Evolutionary conservation across 768 basidiomycete species (phyloP), one percentile per base, ranked within the genome.

Genomic region (Calocera viscosa): DNA sequence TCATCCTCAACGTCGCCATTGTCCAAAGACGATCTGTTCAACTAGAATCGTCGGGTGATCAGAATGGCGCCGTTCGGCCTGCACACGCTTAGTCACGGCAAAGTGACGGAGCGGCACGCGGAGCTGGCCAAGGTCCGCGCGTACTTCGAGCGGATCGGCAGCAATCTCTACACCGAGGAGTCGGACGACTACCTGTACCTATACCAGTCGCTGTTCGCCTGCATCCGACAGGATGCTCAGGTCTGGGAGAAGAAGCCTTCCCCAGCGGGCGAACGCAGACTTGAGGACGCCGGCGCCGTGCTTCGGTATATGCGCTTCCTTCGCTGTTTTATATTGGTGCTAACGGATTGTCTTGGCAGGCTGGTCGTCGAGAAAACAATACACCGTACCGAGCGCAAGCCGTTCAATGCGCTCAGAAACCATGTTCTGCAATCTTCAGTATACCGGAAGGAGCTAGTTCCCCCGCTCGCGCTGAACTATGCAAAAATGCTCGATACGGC

Each of bases 391-490:
- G 84, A 81, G 73, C 80, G 78, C 68, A 82, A 81, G 53, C 81
- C 84, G 19, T 73, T 85, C 35, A 81, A 81, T 64, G 76, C 82
- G 1, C 70, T 94, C 33, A 78, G 90, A 65, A 79, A 80, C 10
- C 89, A 94, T 73, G 77, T 96, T 49, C 76, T 78, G 14, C 82
- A 84, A 67, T 82, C 81, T 63, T 80, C 93, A 64, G 77, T 84
- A 2, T 72, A 84, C 71, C 77, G 80, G 24, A 79, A 80, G 39
- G 73, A 79, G 38, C 77, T 96, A 16, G 80, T 87, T 68, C 72
- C 78, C 2, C 84, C 86, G 0, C 80, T 92, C 2, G 86, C 90
- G 12, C 76, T 90, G 69, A 85, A 94, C 74, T 94, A 92, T 74
- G 79, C 88, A 66, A 94, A 94, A 74, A 81, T 88, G 0, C 78